Evolutionary conservation across 768 basidiomycete genomes (phyloP), one percentile per base, ranked within the genome.

Genomic region (Xerocomellus amylosporus): DNA sequence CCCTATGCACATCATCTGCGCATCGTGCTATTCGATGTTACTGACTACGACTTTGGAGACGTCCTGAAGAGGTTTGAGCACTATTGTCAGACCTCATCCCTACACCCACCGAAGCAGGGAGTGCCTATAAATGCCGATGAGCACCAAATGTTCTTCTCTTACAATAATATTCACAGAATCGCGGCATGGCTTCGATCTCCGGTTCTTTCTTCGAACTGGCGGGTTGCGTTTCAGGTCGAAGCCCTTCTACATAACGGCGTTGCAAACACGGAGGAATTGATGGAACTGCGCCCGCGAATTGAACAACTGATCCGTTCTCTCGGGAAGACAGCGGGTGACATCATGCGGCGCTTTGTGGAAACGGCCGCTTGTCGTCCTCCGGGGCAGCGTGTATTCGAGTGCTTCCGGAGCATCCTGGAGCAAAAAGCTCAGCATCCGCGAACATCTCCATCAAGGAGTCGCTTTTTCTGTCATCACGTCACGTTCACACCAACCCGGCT

Each of bases 221-320:
- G 73, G 5, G 76, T 90, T 31, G 86, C 85, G 1, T 93, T 91
- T 64, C 91, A 93, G 67, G 71, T 91, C 28, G 89, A 89, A 65
- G 79, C 83, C 0, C 73, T 90, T 12, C 66, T 93, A 6, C 81
- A 75, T 22, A 88, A 86, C 55, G 79, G 80, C 0, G 68, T 81
- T 19, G 73, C 92, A 20, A 81, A 84, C 54, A 84, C 88, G 0
- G 69, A 70, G 8, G 86, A 90, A 33, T 41, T 93, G 1, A 64
- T 70, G 5, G 61, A 69, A 6, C 70, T 90, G 37, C 67, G 76
- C 17, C 73, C 75, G 2, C 66, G 63, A 5, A 73, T 90, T 39
- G 70, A 75, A 22, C 52, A 65, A 0, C 66, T 88, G 12, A 73
- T 74, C 49, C 65, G 56, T 26, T 19, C 58, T 13, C 68, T 75